A percentile compares a stretch with the other conserved stretches of the same genome.
Evolutionary conservation across 768 basidiomycete genomes (phyloP).

Genomic region (Russula vinacea): DNA sequence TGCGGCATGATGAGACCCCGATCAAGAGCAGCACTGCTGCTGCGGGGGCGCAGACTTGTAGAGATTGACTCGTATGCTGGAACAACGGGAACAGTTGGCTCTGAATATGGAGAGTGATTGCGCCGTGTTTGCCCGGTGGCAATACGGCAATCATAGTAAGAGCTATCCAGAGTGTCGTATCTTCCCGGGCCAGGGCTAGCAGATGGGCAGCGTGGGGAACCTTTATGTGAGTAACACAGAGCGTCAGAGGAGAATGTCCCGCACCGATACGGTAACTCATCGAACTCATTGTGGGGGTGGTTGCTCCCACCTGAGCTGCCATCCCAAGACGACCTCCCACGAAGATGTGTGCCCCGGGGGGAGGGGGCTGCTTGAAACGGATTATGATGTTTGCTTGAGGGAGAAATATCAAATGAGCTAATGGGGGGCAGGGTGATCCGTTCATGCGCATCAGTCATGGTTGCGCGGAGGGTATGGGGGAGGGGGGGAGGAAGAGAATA

Average conservation of each 20-base stretch:
- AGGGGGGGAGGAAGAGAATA: not conserved
- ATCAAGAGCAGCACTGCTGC: constrained; percentile 23
- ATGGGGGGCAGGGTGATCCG: constrained; percentile 25
- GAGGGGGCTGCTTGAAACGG: constrained; percentile 9
- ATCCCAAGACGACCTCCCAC: constrained; percentile 20
- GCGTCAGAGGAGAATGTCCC: not conserved
- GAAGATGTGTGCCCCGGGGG: constrained; percentile 7
- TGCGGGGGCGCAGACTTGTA: constrained; percentile 15
- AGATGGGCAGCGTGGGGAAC: not conserved
- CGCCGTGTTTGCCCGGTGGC: constrained; percentile 4
- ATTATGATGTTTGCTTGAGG: constrained; percentile 1
- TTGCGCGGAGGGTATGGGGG: constrained; percentile 2
- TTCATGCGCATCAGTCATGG: constrained; percentile 27
- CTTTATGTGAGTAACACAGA: not conserved
- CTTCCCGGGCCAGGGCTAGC: constrained; percentile 4
- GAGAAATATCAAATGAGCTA: constrained; percentile 24
- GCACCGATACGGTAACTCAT: constrained; percentile 11
- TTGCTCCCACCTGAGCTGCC: constrained; percentile 12
- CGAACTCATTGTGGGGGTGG: not conserved
- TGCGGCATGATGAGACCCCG: constrained; percentile 5
- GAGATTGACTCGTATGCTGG: constrained; percentile 8
- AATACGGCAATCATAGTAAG: not conserved
- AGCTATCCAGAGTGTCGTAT: constrained; percentile 9
- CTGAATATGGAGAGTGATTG: constrained; percentile 21
- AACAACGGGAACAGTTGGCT: constrained; percentile 9